Conservation (phyloP, 352 stramenopile genomes). For the Phytophthora boehmeriae region DNA sequence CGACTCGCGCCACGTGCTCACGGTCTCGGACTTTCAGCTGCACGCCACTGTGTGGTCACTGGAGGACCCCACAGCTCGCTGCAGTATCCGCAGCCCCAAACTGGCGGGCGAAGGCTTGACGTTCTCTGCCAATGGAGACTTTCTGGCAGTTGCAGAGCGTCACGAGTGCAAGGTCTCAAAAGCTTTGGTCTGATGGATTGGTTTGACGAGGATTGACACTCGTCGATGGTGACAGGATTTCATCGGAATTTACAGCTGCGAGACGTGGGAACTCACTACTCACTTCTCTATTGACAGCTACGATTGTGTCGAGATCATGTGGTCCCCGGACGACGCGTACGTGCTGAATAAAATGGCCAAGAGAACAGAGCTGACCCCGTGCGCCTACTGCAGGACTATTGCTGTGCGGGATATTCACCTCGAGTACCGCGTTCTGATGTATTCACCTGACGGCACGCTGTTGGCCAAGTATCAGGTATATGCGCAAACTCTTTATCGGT, state of each 20-base stretch:
- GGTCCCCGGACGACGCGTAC: slow-evolving; percentile 75
- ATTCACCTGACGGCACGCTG: slow-evolving; percentile 64
- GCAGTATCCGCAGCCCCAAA: slow-evolving; percentile 72
- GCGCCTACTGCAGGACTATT: slow-evolving; percentile 41
- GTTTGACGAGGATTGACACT: background rate
- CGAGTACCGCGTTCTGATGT: slow-evolving; percentile 78
- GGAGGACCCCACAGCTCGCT: slow-evolving; percentile 55
- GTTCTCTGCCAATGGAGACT: slow-evolving; percentile 62
- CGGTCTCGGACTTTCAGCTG: slow-evolving; percentile 85
- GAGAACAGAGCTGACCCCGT: background rate
- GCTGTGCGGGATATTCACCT: slow-evolving; percentile 74
- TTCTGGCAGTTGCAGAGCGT: slow-evolving; percentile 72
- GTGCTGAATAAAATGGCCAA: slow-evolving; percentile 15
- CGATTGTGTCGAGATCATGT: slow-evolving; percentile 75
- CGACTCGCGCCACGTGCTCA: slow-evolving; percentile 73
- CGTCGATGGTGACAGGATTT: slow-evolving; percentile 50
- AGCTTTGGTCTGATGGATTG: background rate
- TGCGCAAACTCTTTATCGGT: background rate
- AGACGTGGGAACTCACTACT: slow-evolving; percentile 68
- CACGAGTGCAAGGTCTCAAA: slow-evolving; percentile 66
- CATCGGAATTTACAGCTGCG: slow-evolving; percentile 77
- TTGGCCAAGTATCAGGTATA: slow-evolving; percentile 77
- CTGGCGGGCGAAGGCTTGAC: slow-evolving; percentile 65
- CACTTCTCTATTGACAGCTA: slow-evolving; percentile 84
- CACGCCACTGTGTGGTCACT: slow-evolving; percentile 86